These are phyloP conservation scores for Termitomyces sp. DNA, from an alignment of 768 basidiomycete species.

Conservation along the genomic window DNA sequence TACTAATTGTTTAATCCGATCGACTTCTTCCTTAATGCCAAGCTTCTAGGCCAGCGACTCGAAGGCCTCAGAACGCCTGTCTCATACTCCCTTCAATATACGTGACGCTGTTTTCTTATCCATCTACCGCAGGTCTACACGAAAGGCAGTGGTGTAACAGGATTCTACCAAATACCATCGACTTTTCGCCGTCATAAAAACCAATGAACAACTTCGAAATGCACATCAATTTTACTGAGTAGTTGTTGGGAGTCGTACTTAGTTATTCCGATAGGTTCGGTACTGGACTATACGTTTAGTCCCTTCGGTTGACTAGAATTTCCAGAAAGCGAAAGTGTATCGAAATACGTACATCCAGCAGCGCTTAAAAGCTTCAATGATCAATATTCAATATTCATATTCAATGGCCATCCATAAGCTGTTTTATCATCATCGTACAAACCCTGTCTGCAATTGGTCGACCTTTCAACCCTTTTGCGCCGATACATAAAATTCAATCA, in stretches of 20 bases:
- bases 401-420: background rate
- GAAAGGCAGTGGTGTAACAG: background rate
- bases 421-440: background rate
- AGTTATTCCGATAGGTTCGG: background rate
- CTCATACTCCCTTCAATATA: background rate
- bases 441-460: background rate
- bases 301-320: background rate
- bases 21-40: background rate
- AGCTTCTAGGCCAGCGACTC: no score
- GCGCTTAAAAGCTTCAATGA: no score
- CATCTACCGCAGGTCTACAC: background rate
- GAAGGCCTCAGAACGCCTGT: no score
- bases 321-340: background rate
- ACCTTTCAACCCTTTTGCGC: background rate
- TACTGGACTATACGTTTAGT: background rate
- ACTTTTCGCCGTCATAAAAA: background rate
- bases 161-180: background rate
- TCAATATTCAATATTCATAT: no score
- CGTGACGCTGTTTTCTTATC: background rate
- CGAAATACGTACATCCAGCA: background rate
- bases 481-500: background rate
- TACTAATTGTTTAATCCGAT: background rate
- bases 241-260: background rate
- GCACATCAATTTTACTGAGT: no score
- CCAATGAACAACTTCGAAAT: no score